Conservation (phyloP, 2,329 filamentous ascomycete genomes). For the Cladorrhinum sp. region DNA sequence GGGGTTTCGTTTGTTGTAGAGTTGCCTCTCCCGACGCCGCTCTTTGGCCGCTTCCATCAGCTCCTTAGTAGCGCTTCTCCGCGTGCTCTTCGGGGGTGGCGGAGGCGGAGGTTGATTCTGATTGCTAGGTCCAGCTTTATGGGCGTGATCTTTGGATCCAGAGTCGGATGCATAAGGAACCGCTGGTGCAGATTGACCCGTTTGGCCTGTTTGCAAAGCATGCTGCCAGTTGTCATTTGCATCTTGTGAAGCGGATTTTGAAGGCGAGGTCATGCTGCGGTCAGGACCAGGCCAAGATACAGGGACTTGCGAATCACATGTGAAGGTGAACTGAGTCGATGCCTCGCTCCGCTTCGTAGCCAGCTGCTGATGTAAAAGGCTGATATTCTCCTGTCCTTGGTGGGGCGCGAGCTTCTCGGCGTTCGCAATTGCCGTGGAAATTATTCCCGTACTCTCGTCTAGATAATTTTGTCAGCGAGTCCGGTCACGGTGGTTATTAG, state of each 20-base stretch:
- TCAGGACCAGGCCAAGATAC: conserved; percentile 73
- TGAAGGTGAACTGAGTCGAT: conserved; percentile 93
- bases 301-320: conserved; percentile 84
- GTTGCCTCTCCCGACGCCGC: conserved; percentile 73
- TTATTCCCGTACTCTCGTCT: conserved; percentile 68
- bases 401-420: conserved; percentile 67
- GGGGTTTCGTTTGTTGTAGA: conserved; percentile 72
- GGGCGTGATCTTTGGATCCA: conserved; percentile 13
- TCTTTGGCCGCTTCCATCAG: conserved; percentile 73
- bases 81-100: conserved; percentile 53
- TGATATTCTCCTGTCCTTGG: conserved; percentile 73
- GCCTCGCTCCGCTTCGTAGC: conserved; percentile 60
- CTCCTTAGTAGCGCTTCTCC: conserved; percentile 65
- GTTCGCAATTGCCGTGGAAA: conserved; percentile 87
- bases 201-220: conserved; percentile 19
- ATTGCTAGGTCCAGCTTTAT: conserved; percentile 4
- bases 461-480: conserved; percentile 16
- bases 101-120: conserved; percentile 11
- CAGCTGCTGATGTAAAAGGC: conserved; percentile 68
- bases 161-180: conserved; percentile 9
- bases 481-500: not conserved
- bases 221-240: conserved; percentile 22
- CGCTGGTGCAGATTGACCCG: conserved; percentile 16
- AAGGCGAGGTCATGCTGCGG: conserved; percentile 22
- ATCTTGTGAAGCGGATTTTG: conserved; percentile 9